These are phyloP conservation scores for Apiotrichum laibachii DNA, from an alignment of 1,284 basidiomycete species.

Conservation along the genomic window DNA sequence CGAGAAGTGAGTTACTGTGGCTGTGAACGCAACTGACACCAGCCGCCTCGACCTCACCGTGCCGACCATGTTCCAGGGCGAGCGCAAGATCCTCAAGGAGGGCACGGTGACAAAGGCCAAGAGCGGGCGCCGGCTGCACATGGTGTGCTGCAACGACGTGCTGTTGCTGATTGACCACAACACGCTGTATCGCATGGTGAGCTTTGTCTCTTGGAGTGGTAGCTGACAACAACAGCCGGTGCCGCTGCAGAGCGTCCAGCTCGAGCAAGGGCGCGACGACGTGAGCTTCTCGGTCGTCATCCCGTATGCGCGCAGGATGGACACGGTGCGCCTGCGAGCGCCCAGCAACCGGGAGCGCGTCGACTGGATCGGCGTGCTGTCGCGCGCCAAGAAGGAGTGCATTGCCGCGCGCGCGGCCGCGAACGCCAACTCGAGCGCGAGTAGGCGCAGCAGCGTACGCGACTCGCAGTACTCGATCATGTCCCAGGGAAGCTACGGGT, in stretches of 20 bases:
- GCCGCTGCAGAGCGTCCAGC: constrained; percentile 45
- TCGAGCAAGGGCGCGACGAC: constrained; percentile 58
- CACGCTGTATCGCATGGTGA: constrained; percentile 75
- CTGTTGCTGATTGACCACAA: constrained; percentile 71
- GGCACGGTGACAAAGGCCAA: constrained; percentile 76
- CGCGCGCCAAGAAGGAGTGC: constrained; percentile 9
- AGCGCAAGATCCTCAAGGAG: constrained; percentile 72
- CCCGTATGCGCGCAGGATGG: not conserved
- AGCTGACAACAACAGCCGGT: constrained; percentile 58
- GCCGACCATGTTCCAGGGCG: constrained; percentile 74
- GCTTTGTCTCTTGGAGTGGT: constrained; percentile 55
- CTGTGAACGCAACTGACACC: not conserved
- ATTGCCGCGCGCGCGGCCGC: constrained; percentile 6
- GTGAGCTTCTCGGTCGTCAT: constrained; percentile 59
- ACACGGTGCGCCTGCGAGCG: constrained; percentile 17
- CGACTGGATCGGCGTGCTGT: constrained; percentile 31
- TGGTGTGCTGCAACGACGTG: constrained; percentile 77
- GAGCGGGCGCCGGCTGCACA: constrained; percentile 72
- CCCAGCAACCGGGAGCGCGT: constrained; percentile 13
- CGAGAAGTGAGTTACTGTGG: constrained; percentile 61
- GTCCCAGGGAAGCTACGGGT: no score
- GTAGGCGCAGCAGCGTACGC: not conserved
- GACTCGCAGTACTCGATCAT: no score
- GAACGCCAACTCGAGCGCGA: not conserved
- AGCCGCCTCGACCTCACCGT: constrained; percentile 86